Evolutionary conservation across 2,329 filamentous ascomycete genomes (phyloP), one percentile per base, ranked within the genome.

Genomic region (Ophiosphaerella narmari): DNA sequence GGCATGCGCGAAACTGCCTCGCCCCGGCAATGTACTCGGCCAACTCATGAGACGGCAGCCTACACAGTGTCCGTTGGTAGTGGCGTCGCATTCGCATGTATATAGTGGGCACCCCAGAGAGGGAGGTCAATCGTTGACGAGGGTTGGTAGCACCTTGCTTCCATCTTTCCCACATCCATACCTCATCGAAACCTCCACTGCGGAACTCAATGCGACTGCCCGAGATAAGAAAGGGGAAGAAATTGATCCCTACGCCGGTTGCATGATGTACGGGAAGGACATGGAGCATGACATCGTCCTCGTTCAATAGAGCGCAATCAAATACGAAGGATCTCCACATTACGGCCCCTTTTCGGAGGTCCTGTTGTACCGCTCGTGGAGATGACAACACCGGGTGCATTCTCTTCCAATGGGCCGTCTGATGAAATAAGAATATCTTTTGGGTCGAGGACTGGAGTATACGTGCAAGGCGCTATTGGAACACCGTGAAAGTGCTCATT

Each of bases 301-400:
- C 60, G 7, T 44, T 61, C n/a, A 73, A 46, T 14, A 71, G 38
- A 1, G 68, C 69, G 33, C 58, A 60, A 37, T 72, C 67, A 49
- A 74, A 74, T 8, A 74, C 66, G 53, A 73, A 78, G 1, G 71
- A 67, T 33, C 75, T 65, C 8, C 74, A 70, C 75, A 77, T 77
- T 1, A 78, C 74, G 23, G 74, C 73, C 13, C 75, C 77, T 54
- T 78, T 78, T 79, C 0, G 77, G 77, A 0, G 72, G 72, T 0
- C 76, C 77, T 2, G 76, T 79, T 0, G 75, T 79, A 1, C 76
- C 77, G n/a, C 73, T 77, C 4, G 75, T 78, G 63, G 77, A 78
- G 21, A 78, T 77, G 2, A 78, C 75, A 5, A 78, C 68, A 4
- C 68, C 73, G 1, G 73, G 70, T 13, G 56, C 72, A 47, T 72